Base-by-base conservation (phyloP, 148 eudicot species). In the Polygonum aviculare region DNA sequence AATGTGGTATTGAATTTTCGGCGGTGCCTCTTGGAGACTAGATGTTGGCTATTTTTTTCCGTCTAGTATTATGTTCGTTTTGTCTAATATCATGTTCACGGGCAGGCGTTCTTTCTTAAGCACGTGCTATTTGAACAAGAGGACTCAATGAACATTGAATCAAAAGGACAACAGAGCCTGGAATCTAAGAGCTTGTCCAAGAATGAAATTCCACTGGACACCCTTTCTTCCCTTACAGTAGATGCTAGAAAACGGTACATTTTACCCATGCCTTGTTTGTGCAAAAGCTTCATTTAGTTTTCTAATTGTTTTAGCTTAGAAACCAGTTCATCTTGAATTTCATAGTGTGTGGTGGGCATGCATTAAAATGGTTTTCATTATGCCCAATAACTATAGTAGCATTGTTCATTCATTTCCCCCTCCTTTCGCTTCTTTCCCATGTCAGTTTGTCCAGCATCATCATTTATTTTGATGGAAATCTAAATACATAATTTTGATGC, bases 41-140 rank as follows among this genome's bases (percentile, higher is more conserved):
- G 18, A 50, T 0, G n/a, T 15, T 50, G 55, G 5, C 52, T 50
- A 50, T 50, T 50, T n/a, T n/a, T n/a, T n/a, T n/a, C n/a, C n/a
- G n/a, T n/a, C n/a, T n/a, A n/a, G n/a, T n/a, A n/a, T n/a, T n/a
- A n/a, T n/a, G n/a, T n/a, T n/a, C n/a, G 55, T 50, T 50, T 50
- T n/a, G 5, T 3, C 16, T 50, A 50, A 50, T 14, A 50, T 26
- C 14, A 60, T 41, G 74, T 38, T 33, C 72, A 63, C 80, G 15
- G 84, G 87, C 94, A 93, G 98, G 98, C 92, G 69, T 90, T 93
- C 73, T 88, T 93, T 77, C 92, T 93, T 78, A 93, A 89, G 73
- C 78, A 87, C 80, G 90, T 91, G 75, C 74, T 93, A 49, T 93
- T 93, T 79, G 78, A 52, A 35, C 83, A 83, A 26, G 91, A 93